Conservation (phyloP, 805 yeast species). For the Candida loeiensis region DNA sequence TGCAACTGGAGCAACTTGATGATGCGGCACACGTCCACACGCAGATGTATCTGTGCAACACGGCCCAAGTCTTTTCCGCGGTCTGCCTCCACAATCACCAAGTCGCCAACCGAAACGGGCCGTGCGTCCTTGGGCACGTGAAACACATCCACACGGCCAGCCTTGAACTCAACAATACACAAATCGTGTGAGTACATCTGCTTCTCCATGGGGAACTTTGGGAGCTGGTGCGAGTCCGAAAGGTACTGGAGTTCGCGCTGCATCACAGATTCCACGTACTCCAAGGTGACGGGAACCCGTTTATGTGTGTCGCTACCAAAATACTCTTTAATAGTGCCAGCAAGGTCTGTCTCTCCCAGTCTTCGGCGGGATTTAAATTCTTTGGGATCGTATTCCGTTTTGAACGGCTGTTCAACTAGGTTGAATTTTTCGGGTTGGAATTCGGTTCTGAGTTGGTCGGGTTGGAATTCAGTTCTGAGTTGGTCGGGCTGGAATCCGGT, state of each 20-base stretch:
- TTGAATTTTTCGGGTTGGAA: no score
- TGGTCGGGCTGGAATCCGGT: no score
- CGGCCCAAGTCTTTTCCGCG: slow-evolving; percentile 76
- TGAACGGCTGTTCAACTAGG: no score
- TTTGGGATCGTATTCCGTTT: not conserved
- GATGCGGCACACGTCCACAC: slow-evolving; percentile 63
- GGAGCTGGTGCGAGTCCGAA: slow-evolving; percentile 31
- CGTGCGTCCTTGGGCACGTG: slow-evolving; percentile 42
- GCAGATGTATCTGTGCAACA: slow-evolving; percentile 54
- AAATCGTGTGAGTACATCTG: slow-evolving; percentile 36
- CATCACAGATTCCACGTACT: slow-evolving; percentile 25
- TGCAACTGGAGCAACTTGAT: slow-evolving; percentile 63
- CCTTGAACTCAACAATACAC: slow-evolving; percentile 70
- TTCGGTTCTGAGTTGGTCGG: no score
- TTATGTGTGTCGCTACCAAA: slow-evolving; percentile 37
- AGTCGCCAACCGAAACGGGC: slow-evolving; percentile 51
- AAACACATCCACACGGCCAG: slow-evolving; percentile 76
- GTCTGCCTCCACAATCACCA: slow-evolving; percentile 82
- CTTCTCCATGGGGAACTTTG: slow-evolving; percentile 17
- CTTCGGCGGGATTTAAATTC: no score
- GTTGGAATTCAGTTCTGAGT: no score
- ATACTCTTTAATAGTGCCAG: slow-evolving; percentile 25
- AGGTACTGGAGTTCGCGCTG: slow-evolving; percentile 29
- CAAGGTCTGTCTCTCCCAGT: no score
- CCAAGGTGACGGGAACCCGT: slow-evolving; percentile 35